Percentiles rank a stretch among this genome's conserved stretches.
These are phyloP conservation scores for Suillus subaureus DNA, from an alignment of 768 basidiomycete species.

Conservation along the genomic window DNA sequence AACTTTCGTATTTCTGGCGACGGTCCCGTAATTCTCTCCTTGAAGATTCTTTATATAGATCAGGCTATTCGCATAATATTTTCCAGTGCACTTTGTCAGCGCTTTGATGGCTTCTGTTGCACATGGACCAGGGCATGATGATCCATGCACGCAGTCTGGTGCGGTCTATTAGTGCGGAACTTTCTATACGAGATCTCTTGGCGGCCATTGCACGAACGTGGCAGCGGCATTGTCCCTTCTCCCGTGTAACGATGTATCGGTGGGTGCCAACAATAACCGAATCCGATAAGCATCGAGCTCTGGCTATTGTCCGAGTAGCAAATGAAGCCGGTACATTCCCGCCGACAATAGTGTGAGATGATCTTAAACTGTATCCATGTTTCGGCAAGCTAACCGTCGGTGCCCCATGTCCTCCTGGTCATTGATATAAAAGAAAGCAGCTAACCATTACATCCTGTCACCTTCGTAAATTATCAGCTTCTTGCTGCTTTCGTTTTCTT, in stretches of 20 bases:
- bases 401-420: neutral
- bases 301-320: constrained; percentile 1
- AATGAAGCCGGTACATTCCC: neutral
- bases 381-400: neutral
- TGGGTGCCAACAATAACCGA: neutral
- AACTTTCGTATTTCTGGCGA: too few relatives aligned
- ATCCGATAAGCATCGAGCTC: neutral
- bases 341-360: constrained; percentile 18
- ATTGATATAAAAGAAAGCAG: constrained; percentile 6
- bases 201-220: neutral
- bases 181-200: neutral
- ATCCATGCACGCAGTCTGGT: neutral
- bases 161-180: neutral
- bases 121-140: too few relatives aligned
- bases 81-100: neutral
- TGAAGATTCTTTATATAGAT: neutral
- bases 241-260: neutral
- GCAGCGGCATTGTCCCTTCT: neutral
- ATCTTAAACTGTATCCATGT: neutral
- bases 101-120: neutral
- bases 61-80: neutral
- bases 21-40: neutral
- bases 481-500: constrained; percentile 10
- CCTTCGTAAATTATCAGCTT: constrained; percentile 14
- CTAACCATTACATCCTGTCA: neutral